Evolutionary conservation across 2,329 filamentous ascomycete genomes (phyloP).

Genomic region (Botrytis sinoallii): DNA sequence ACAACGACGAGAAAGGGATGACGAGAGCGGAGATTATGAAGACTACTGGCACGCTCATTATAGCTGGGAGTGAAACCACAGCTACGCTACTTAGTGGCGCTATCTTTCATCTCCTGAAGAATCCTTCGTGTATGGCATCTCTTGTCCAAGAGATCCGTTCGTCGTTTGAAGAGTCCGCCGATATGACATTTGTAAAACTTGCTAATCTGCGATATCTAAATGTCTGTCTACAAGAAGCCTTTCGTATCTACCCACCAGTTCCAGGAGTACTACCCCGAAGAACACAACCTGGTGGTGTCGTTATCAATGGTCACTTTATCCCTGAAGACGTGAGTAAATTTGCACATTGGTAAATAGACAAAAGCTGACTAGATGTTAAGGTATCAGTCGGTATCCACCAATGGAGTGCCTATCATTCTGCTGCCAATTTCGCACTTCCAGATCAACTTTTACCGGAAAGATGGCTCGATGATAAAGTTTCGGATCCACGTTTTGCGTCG

Average conservation of each 20-base stretch:
- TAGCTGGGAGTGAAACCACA: not conserved
- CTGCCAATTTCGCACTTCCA: not conserved
- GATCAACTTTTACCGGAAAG: not conserved
- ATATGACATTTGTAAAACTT: not conserved
- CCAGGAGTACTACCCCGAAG: not conserved
- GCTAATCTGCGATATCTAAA: not conserved
- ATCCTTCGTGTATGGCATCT: not conserved
- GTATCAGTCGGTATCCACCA: not conserved
- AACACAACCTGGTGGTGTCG: not conserved
- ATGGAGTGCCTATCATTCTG: not conserved
- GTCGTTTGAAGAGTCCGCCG: not conserved
- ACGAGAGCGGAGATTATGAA: not conserved
- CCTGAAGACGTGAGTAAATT: not conserved
- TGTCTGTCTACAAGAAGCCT: not conserved
- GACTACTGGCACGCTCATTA: not conserved
- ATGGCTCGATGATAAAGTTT: not conserved
- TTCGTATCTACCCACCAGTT: not conserved
- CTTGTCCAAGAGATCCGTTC: not conserved
- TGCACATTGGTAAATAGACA: not conserved
- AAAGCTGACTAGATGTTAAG: not conserved
- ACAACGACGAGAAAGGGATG: not conserved
- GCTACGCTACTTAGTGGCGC: not conserved
- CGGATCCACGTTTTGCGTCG: not conserved
- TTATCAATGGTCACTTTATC: not conserved
- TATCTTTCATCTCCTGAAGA: not conserved